Conservation (phyloP, 1,284 basidiomycete species). For the Cutaneotrichosporon cyanovorans region DNA sequence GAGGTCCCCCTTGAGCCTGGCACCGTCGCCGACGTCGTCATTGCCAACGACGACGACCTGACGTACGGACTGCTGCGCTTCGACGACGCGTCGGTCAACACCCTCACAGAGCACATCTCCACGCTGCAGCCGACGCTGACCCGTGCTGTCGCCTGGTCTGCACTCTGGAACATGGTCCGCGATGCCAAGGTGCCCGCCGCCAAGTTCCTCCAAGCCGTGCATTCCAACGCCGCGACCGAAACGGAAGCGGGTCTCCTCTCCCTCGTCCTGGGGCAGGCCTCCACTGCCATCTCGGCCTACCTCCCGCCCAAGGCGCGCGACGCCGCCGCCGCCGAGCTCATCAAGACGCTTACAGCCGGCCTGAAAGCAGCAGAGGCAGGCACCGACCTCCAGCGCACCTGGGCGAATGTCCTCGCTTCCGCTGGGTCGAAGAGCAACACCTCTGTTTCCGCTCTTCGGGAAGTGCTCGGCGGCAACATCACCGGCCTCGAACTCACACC, state of each 20-base stretch:
- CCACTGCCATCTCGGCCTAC: background rate
- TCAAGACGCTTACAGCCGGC: background rate
- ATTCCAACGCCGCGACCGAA: slow-evolving; percentile 1
- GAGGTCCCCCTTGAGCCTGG: slow-evolving; percentile 3
- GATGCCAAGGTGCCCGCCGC: slow-evolving; percentile 6
- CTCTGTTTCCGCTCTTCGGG: background rate
- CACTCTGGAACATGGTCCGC: slow-evolving; percentile 9
- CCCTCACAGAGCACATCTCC: slow-evolving; percentile 4
- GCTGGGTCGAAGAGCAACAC: background rate
- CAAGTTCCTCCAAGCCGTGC: slow-evolving; percentile 2
- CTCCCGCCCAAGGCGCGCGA: background rate
- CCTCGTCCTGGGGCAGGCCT: slow-evolving; percentile 1
- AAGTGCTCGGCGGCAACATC: slow-evolving; percentile 1
- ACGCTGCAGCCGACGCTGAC: slow-evolving; percentile 5
- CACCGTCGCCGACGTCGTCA: slow-evolving; percentile 3
- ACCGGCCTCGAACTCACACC: slow-evolving; percentile 8
- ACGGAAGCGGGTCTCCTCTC: slow-evolving; percentile 4
- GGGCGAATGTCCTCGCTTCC: slow-evolving; percentile 1
- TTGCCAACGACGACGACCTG: slow-evolving; percentile 13
- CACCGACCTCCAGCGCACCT: slow-evolving; percentile 8
- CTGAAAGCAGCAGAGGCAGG: background rate
- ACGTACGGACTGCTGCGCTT: slow-evolving; percentile 9
- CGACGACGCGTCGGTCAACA: slow-evolving; percentile 4
- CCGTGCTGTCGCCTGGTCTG: slow-evolving; percentile 11
- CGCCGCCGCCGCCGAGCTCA: background rate